Evolutionary conservation across 768 basidiomycete species (phyloP).

Genomic region (Tricholoma flavovirens): DNA sequence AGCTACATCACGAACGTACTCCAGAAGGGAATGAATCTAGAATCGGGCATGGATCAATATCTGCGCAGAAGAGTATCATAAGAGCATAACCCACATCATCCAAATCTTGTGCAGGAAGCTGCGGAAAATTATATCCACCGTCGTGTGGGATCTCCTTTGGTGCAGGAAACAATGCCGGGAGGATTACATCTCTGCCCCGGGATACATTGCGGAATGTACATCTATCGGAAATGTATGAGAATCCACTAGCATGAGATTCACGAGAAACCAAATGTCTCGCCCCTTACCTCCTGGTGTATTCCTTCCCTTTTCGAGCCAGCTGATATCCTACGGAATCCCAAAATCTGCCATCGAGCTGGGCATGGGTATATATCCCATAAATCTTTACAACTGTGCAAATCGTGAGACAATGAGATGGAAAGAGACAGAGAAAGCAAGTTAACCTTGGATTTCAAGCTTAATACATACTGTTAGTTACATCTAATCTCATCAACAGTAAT

Average conservation of each 20-base stretch:
- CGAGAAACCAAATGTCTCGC: not conserved
- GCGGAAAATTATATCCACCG: not conserved
- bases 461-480: not conserved
- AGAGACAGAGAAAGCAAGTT: not conserved
- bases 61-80: not conserved
- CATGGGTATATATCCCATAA: constrained; percentile 34
- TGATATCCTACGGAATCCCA: constrained; percentile 35
- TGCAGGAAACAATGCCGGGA: not conserved
- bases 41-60: not conserved
- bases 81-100: not conserved
- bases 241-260: not conserved
- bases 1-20: not conserved
- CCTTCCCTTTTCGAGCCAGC: constrained; percentile 24
- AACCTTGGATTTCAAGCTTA: not conserved
- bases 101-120: not conserved
- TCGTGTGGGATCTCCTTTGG: not conserved
- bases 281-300: not conserved
- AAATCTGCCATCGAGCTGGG: constrained; percentile 30
- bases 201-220: not conserved
- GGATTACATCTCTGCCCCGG: not conserved
- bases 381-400: constrained; percentile 25
- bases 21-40: not conserved
- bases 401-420: not conserved
- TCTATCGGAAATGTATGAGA: not conserved
- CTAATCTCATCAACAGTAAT: not conserved